Conservation (phyloP, 306 rosid genomes). For the Malus fusca region DNA sequence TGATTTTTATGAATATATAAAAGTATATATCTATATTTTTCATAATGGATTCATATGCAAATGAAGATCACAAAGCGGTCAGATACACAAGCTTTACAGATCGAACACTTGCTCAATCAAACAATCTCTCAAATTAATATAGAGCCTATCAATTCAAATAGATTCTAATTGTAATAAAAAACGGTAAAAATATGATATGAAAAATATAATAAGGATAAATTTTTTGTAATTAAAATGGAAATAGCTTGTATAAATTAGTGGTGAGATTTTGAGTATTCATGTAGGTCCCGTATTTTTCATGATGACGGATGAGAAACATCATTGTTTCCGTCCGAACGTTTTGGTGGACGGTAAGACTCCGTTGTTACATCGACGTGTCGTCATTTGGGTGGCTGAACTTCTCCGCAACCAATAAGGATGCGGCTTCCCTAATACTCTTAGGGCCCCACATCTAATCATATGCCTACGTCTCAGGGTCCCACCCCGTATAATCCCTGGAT, state of each 20-base stretch:
- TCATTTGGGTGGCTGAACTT: slow-evolving; percentile 10
- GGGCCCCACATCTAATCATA: slow-evolving; percentile 36
- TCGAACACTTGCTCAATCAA: too few species aligned
- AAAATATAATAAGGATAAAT: too few species aligned
- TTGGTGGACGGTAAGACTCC: slow-evolving; percentile 16
- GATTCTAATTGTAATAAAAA: too few species aligned
- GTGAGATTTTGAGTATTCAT: not conserved
- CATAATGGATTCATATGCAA: too few species aligned
- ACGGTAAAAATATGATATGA: fast-evolving
- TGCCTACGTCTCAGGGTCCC: not conserved
- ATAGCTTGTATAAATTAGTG: not conserved
- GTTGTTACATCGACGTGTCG: slow-evolving; percentile 24
- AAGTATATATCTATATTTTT: too few species aligned
- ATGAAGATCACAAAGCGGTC: too few species aligned
- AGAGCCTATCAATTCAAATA: too few species aligned
- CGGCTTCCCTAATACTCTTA: slow-evolving; percentile 28
- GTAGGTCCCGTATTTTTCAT: slow-evolving; percentile 28
- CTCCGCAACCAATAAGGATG: slow-evolving; percentile 34
- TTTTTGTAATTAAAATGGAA: not conserved
- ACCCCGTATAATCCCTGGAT: not conserved
- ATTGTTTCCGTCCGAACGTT: slow-evolving; percentile 7
- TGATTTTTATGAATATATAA: too few species aligned
- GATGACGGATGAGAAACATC: slow-evolving; percentile 21
- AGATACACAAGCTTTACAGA: too few species aligned
- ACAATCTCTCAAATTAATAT: too few species aligned